Conservation (phyloP, 805 yeast species). For the Ogataea polymorpha region DNA sequence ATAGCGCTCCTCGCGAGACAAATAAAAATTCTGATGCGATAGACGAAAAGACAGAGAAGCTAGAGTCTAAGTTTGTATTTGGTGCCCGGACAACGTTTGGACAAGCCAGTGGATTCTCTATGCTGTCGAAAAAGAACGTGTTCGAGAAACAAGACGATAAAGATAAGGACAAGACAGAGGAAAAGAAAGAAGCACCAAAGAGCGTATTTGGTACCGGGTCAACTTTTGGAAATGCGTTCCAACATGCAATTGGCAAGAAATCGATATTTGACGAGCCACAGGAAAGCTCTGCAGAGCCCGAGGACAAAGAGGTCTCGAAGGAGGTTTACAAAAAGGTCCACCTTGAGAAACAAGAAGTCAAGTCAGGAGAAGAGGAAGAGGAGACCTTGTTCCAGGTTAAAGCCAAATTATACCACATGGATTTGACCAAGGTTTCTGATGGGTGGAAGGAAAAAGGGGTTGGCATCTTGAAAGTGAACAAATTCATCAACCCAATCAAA, state of each 20-base stretch:
- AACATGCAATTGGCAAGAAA: slow-evolving; percentile 46
- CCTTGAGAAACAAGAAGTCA: slow-evolving; percentile 53
- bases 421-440: slow-evolving; percentile 56
- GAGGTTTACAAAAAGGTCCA: slow-evolving; percentile 55
- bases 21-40: slow-evolving; percentile 1
- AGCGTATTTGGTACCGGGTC: slow-evolving; percentile 44
- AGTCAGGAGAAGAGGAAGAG: slow-evolving; percentile 92
- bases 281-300: slow-evolving; percentile 21
- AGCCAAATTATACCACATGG: slow-evolving; percentile 76
- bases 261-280: slow-evolving; percentile 50
- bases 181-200: slow-evolving; percentile 4
- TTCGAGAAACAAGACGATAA: slow-evolving; percentile 22
- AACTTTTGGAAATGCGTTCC: slow-evolving; percentile 53
- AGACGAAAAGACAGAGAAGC: slow-evolving; percentile 2
- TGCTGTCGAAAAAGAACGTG: slow-evolving; percentile 32
- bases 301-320: slow-evolving; percentile 29
- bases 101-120: slow-evolving; percentile 37
- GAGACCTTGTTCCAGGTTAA: slow-evolving; percentile 61
- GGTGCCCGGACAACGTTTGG: slow-evolving; percentile 54
- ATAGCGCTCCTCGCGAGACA: not conserved
- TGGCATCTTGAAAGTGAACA: slow-evolving; percentile 81
- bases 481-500: slow-evolving; percentile 24
- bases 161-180: slow-evolving; percentile 1
- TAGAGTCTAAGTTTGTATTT: slow-evolving; percentile 48
- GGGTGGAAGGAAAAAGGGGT: slow-evolving; percentile 98